phyloP scores from a whole-genome alignment of 352 stramenopile species.

The Detonula confervacea region DNA sequence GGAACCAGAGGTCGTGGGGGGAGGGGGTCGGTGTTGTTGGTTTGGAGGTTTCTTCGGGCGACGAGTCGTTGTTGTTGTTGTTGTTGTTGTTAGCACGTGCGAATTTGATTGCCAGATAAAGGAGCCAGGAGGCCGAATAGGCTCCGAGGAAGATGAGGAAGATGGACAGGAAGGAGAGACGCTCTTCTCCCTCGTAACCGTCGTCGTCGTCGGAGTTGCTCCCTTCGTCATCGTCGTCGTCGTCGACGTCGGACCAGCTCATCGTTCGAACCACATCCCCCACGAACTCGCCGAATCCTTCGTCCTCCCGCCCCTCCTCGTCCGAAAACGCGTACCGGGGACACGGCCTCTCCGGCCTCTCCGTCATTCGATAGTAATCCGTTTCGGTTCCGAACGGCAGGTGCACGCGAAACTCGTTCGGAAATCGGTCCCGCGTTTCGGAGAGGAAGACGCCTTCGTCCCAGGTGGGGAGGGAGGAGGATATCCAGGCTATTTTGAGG shows the following conservation, averaged over 20 bases:
- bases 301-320: neutral
- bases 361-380: no score
- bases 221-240: neutral
- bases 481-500: no score
- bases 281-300: constrained; percentile 22
- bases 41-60: no score
- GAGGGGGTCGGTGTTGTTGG: neutral
- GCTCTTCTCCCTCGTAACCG: neutral
- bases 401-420: no score
- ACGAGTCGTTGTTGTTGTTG: neutral
- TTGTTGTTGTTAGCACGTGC: constrained; percentile 1
- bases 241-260: constrained; percentile 4
- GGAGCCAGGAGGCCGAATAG: constrained; percentile 14
- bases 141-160: constrained; percentile 22
- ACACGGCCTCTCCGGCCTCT: constrained; percentile 5
- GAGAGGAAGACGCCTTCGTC: no score
- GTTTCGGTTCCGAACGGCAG: no score
- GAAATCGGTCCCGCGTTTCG: no score
- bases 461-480: no score
- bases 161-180: constrained; percentile 36
- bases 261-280: constrained; percentile 1
- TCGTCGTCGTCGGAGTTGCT: neutral
- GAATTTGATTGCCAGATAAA: constrained; percentile 27
- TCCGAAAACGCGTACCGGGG: constrained; percentile 30
- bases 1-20: constrained; percentile 42